These are phyloP conservation scores for Aspergillus niger DNA, from an alignment of 2,329 filamentous ascomycete genomes.

Conservation along the genomic window DNA sequence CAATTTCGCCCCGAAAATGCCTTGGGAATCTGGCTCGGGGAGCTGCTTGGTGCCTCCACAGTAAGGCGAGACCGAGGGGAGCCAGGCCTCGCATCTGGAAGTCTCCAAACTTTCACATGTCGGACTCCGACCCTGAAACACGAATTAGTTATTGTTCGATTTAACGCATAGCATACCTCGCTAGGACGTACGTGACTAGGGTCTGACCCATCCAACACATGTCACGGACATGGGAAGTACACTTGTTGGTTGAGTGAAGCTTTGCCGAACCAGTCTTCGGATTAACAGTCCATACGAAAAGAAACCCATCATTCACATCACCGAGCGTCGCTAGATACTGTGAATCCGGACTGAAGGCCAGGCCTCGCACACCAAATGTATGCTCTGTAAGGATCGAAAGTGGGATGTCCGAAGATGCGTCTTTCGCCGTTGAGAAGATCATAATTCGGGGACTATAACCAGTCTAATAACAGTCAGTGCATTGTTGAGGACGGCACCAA, in stretches of 20 bases:
- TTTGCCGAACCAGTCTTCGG: slow-evolving; percentile 76
- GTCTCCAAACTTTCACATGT: slow-evolving; percentile 90
- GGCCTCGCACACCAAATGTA: slow-evolving; percentile 80
- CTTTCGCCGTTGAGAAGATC: slow-evolving; percentile 77
- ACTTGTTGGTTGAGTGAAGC: slow-evolving; percentile 85
- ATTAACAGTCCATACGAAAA: slow-evolving; percentile 89
- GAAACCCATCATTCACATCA: slow-evolving; percentile 85
- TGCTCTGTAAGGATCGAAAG: slow-evolving; percentile 87
- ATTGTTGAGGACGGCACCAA: background rate
- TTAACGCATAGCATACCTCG: background rate
- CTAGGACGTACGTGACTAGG: slow-evolving; percentile 66
- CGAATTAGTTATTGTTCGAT: slow-evolving; percentile 14
- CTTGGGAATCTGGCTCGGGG: slow-evolving; percentile 56
- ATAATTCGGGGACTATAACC: slow-evolving; percentile 90
- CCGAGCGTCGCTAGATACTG: slow-evolving; percentile 86
- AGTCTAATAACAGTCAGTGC: slow-evolving; percentile 56
- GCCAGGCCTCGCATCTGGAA: slow-evolving; percentile 64
- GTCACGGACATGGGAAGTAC: slow-evolving; percentile 79
- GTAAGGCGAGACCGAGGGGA: slow-evolving; percentile 67
- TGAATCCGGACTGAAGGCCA: slow-evolving; percentile 87
- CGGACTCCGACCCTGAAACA: slow-evolving; percentile 69
- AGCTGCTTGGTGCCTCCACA: slow-evolving; percentile 36
- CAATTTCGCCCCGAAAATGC: slow-evolving; percentile 85
- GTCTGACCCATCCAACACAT: slow-evolving; percentile 89
- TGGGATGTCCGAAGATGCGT: slow-evolving; percentile 76